A percentile compares a stretch with the other conserved stretches of the same genome.
These are phyloP conservation scores for Taiozyma sp. DNA, from an alignment of 1,139 yeast genomes.

Conservation along the genomic window DNA sequence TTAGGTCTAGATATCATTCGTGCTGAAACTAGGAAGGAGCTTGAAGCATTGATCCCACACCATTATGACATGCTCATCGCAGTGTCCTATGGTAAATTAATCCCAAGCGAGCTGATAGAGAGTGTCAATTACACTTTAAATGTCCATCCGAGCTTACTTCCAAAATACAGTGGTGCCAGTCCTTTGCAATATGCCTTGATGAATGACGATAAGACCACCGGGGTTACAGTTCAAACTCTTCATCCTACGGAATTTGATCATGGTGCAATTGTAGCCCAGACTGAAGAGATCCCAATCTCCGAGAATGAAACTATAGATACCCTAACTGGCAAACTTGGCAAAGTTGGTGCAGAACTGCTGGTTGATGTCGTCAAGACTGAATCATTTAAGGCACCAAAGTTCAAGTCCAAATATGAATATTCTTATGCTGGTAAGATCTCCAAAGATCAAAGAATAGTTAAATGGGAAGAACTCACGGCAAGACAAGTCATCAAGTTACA, in stretches of 20 bases:
- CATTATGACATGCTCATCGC: constrained; percentile 70
- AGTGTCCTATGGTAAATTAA: constrained; percentile 81
- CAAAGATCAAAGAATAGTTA: constrained; percentile 36
- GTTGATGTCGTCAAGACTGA: constrained; percentile 36
- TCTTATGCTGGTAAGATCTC: constrained; percentile 58
- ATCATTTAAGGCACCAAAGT: constrained; percentile 27
- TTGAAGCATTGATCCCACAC: constrained; percentile 31
- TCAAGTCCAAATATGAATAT: constrained; percentile 29
- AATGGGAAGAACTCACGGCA: constrained; percentile 39
- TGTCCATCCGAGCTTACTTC: constrained; percentile 90
- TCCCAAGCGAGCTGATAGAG: constrained; percentile 56
- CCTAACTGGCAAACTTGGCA: constrained; percentile 47
- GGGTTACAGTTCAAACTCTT: constrained; percentile 85
- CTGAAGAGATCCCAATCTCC: constrained; percentile 36
- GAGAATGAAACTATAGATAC: constrained; percentile 38
- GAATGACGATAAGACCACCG: constrained; percentile 59
- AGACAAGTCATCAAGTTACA: constrained; percentile 38
- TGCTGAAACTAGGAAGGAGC: constrained; percentile 59
- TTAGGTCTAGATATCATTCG: constrained; percentile 38
- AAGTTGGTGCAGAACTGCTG: constrained; percentile 57
- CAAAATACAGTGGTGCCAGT: constrained; percentile 81
- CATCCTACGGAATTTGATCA: constrained; percentile 85
- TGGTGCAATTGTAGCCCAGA: constrained; percentile 68
- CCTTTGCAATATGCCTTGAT: constrained; percentile 82
- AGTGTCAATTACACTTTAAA: constrained; percentile 60